Percentiles rank a stretch among this genome's conserved stretches.
These are phyloP conservation scores for Calonectria henricotiae DNA, from an alignment of 2,329 filamentous ascomycete genomes.

Conservation along the genomic window DNA sequence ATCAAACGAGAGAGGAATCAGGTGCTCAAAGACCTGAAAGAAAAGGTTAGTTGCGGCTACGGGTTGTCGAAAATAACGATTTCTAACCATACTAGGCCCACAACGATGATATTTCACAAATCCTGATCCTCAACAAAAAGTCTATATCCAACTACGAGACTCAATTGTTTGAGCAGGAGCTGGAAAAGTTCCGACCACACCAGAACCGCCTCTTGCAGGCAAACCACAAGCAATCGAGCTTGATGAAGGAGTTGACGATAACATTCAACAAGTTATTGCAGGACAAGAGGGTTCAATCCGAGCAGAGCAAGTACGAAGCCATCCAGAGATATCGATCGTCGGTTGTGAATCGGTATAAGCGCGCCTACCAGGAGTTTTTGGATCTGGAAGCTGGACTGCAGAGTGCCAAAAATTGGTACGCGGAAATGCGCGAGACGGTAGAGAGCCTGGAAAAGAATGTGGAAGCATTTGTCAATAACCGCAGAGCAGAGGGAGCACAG, in stretches of 20 bases:
- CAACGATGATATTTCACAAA: conserved; percentile 97
- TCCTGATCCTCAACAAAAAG: conserved; percentile 98
- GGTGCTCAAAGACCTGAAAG: conserved; percentile 96
- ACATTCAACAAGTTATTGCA: conserved; percentile 91
- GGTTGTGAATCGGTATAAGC: conserved; percentile 90
- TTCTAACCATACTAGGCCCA: conserved; percentile 76
- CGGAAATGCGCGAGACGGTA: conserved; percentile 95
- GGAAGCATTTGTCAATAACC: conserved; percentile 96
- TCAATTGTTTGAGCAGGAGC: conserved; percentile 93
- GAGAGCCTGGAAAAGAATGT: conserved; percentile 96
- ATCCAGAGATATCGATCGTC: conserved; percentile 87
- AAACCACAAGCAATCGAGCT: conserved; percentile 92
- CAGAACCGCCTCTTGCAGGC: conserved; percentile 93
- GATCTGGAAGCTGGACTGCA: conserved; percentile 89
- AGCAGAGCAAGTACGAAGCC: conserved; percentile 95
- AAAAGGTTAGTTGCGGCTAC: conserved; percentile 78
- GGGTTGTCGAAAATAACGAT: neutral
- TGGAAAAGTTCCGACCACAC: conserved; percentile 97
- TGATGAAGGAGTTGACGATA: conserved; percentile 95
- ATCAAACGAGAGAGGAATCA: conserved; percentile 94
- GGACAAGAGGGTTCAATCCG: conserved; percentile 92
- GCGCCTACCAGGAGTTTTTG: conserved; percentile 92
- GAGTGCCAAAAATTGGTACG: conserved; percentile 93
- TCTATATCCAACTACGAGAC: conserved; percentile 92
- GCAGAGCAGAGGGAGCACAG: conserved; percentile 91